A percentile compares a stretch with the other conserved stretches of the same genome.
phyloP scores from a whole-genome alignment of 164 flowering plant species.

The Houttuynia cordata region DNA sequence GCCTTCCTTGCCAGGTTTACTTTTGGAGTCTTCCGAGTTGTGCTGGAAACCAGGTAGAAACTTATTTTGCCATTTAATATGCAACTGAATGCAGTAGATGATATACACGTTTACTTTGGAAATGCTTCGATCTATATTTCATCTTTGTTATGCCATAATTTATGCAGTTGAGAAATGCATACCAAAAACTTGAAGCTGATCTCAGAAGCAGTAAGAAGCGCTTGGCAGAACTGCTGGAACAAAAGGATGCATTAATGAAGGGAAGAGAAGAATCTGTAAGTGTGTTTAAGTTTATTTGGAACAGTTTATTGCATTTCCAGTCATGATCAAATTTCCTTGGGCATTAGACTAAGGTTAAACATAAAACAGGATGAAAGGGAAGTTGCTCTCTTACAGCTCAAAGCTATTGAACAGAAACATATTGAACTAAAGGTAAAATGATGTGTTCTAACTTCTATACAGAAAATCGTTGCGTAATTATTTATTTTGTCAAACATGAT shows the following conservation, averaged over 20 bases:
- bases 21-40: conserved; percentile 99
- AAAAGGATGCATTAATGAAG: conserved; percentile 48
- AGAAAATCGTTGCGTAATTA: neutral
- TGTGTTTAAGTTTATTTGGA: neutral
- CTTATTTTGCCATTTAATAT: neutral
- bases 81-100: too few relatives aligned
- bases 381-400: conserved; percentile 55
- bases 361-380: conserved; percentile 64
- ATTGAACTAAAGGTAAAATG: conserved; percentile 60
- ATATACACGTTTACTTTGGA: too few relatives aligned
- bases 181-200: conserved; percentile 64
- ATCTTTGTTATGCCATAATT: neutral
- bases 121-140: neutral
- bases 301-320: neutral
- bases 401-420: conserved; percentile 50
- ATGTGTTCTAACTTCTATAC: neutral
- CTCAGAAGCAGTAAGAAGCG: conserved; percentile 54
- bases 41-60: conserved; percentile 89
- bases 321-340: neutral
- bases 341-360: neutral
- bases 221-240: conserved; percentile 44
- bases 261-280: conserved; percentile 93
- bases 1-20: conserved; percentile 46
- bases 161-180: conserved; percentile 63
- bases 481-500: neutral